Percentiles rank a stretch among this genome's conserved stretches.
Conservation (phyloP, 164 flowering plant species). For the Protea cynaroides region DNA sequence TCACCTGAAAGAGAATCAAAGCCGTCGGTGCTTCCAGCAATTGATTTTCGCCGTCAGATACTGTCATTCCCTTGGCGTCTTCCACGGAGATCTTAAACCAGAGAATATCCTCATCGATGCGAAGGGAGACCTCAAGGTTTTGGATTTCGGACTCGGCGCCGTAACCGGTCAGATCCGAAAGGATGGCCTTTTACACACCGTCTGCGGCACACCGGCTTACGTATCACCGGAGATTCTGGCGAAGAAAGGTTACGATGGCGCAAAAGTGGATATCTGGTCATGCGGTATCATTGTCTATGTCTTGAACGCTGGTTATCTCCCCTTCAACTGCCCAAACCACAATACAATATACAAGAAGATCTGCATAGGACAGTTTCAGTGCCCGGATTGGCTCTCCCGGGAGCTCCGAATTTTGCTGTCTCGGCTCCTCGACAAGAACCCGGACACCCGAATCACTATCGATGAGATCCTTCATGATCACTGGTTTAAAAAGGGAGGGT, state of each 20-base stretch:
- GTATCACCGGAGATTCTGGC: conserved; percentile 67
- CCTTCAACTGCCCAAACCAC: conserved; percentile 58
- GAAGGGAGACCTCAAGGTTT: conserved; percentile 44
- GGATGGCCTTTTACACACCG: conserved; percentile 59
- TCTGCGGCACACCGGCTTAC: conserved; percentile 76
- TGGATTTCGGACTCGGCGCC: conserved; percentile 72
- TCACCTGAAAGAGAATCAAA: conserved; percentile 48
- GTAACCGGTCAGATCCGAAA: conserved; percentile 38
- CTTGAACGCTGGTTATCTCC: conserved; percentile 55
- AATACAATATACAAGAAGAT: conserved; percentile 64
- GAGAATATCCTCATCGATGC: conserved; percentile 70
- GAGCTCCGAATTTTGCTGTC: conserved; percentile 35
- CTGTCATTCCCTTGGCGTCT: conserved; percentile 65
- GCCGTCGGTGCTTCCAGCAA: conserved; percentile 63
- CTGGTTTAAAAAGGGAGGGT: conserved; percentile 50
- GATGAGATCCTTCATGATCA: conserved; percentile 49
- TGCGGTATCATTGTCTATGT: conserved; percentile 62
- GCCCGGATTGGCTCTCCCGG: conserved; percentile 61
- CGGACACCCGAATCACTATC: conserved; percentile 44
- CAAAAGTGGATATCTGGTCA: conserved; percentile 65
- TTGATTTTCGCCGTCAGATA: conserved; percentile 56
- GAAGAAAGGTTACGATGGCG: conserved; percentile 62
- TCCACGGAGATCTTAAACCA: conserved; percentile 65
- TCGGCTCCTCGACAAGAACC: conserved; percentile 54
- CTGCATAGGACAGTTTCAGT: conserved; percentile 51